phyloP scores from a whole-genome alignment of 2,329 filamentous ascomycete species.

The Blumeria hordei region DNA sequence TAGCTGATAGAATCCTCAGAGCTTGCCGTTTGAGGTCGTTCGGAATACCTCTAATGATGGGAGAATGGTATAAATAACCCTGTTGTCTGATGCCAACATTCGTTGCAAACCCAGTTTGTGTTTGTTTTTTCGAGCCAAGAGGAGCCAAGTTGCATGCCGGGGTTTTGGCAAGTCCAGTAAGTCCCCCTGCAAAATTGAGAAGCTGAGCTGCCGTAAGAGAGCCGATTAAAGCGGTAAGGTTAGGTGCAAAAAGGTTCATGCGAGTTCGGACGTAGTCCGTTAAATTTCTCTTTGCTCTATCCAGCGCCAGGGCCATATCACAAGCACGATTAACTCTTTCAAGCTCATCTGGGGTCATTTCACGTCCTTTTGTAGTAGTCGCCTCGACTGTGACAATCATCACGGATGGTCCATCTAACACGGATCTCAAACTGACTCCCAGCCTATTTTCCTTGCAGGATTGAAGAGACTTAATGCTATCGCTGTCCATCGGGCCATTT shows the following conservation, averaged over 20 bases:
- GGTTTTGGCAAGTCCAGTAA: slow-evolving; percentile 73
- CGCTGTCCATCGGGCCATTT: slow-evolving; percentile 66
- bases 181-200: slow-evolving; percentile 78
- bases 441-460: slow-evolving; percentile 57
- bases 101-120: slow-evolving; percentile 60
- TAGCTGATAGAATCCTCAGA: slow-evolving; percentile 82
- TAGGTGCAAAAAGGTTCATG: slow-evolving; percentile 90
- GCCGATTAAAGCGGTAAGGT: slow-evolving; percentile 72
- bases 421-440: slow-evolving; percentile 47
- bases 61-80: slow-evolving; percentile 80
- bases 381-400: slow-evolving; percentile 95
- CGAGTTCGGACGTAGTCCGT: slow-evolving; percentile 91
- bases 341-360: slow-evolving; percentile 54
- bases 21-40: slow-evolving; percentile 77
- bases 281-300: slow-evolving; percentile 64
- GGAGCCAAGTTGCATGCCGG: slow-evolving; percentile 82
- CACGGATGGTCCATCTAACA: slow-evolving; percentile 69
- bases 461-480: slow-evolving; percentile 58
- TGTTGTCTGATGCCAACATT: slow-evolving; percentile 81
- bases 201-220: slow-evolving; percentile 85
- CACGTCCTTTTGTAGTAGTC: slow-evolving; percentile 62
- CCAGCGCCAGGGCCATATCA: slow-evolving; percentile 68
- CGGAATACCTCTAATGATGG: slow-evolving; percentile 65
- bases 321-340: slow-evolving; percentile 53
- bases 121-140: slow-evolving; percentile 71